Percentiles rank a stretch among this genome's conserved stretches.
Evolutionary conservation across 208 protist species (phyloP).

Genomic region (Trypanosoma theileri): DNA sequence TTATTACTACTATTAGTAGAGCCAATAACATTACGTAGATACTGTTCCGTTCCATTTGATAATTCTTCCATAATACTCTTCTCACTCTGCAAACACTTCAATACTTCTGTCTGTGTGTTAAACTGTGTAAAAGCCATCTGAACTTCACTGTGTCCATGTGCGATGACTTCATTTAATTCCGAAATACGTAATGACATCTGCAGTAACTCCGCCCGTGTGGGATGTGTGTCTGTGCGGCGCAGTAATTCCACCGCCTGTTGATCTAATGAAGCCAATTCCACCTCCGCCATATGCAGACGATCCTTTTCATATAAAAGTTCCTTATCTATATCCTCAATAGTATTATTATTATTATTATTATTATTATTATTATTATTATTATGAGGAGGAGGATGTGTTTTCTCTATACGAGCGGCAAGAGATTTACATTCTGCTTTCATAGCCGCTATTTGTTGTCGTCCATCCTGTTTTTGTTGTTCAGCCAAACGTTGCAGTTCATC

Average conservation of each 20-base stretch:
- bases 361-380: too few species aligned
- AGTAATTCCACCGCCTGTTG: background rate
- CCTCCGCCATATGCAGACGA: background rate
- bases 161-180: background rate
- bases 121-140: background rate
- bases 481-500: background rate
- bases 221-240: background rate
- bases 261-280: background rate
- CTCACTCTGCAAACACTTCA: background rate
- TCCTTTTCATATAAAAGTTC: too few species aligned
- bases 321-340: too few species aligned
- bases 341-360: too few species aligned
- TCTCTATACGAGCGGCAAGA: background rate
- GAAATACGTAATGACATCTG: background rate
- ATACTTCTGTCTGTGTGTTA: background rate
- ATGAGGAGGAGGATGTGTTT: background rate
- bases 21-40: too few species aligned
- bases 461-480: background rate
- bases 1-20: too few species aligned
- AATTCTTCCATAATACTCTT: background rate
- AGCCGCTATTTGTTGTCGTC: background rate
- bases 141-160: background rate
- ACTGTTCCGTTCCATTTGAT: background rate
- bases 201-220: background rate
- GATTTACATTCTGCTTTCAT: background rate